Conservation (phyloP, 345 rosid genomes). For the Acer campestre region DNA sequence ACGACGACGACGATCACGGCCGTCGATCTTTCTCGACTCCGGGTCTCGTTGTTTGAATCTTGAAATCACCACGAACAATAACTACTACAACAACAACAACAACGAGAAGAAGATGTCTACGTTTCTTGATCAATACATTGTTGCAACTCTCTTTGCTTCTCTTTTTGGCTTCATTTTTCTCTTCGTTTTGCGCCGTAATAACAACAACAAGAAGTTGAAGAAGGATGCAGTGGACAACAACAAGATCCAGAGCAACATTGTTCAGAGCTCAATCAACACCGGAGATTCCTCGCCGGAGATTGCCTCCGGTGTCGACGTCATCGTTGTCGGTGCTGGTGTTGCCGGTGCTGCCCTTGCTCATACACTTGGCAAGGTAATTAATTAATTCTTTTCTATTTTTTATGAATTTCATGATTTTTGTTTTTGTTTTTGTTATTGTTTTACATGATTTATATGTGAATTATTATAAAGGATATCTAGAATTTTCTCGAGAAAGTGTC, state of each 20-base stretch:
- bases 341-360: conserved; percentile 85
- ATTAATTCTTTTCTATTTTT: neutral
- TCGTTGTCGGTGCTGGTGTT: conserved; percentile 85
- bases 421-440: neutral
- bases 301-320: conserved; percentile 42
- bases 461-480: neutral
- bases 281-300: conserved; percentile 18
- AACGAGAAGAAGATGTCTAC: conserved; percentile 13
- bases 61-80: neutral
- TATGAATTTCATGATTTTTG: neutral
- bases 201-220: conserved; percentile 9
- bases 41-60: neutral
- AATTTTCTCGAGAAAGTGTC: neutral
- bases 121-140: conserved; percentile 22
- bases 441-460: too few relatives aligned
- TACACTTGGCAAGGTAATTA: conserved; percentile 73
- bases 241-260: conserved; percentile 18
- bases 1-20: neutral
- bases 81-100: neutral
- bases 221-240: neutral
- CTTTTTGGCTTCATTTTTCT: conserved; percentile 33
- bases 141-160: conserved; percentile 35
- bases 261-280: neutral
- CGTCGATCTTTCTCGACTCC: neutral
- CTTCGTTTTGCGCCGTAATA: conserved; percentile 29